These are phyloP conservation scores for Agaricus blazei DNA, from an alignment of 768 basidiomycete species.

Conservation along the genomic window DNA sequence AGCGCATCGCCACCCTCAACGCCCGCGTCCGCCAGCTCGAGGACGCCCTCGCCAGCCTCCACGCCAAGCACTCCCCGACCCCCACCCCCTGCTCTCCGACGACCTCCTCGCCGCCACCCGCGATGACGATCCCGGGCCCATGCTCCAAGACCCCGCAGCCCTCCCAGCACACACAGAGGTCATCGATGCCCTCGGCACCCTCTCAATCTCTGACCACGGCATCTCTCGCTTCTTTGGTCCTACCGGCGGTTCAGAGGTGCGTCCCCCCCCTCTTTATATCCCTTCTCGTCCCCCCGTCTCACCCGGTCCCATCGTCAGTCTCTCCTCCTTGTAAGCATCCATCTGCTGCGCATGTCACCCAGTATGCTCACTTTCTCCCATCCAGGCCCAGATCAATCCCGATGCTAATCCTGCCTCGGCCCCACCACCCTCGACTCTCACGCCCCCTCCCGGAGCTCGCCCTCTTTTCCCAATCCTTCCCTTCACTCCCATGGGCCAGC, in stretches of 20 bases:
- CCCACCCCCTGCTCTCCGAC: constrained; percentile 56
- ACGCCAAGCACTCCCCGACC: constrained; percentile 46
- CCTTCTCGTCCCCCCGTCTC: neutral
- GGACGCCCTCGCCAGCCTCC: constrained; percentile 50
- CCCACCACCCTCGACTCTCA: constrained; percentile 22
- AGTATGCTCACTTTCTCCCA: constrained; percentile 14
- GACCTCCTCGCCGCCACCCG: constrained; percentile 37
- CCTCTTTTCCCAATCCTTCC: constrained; percentile 57
- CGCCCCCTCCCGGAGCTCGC: constrained; percentile 23
- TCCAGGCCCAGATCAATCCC: constrained; percentile 5
- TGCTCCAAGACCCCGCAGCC: constrained; percentile 11
- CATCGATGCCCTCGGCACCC: constrained; percentile 54
- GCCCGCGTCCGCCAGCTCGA: constrained; percentile 55
- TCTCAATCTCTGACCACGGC: constrained; percentile 56
- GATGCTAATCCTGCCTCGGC: constrained; percentile 13
- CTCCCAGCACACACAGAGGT: constrained; percentile 36
- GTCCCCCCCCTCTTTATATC: constrained; percentile 19
- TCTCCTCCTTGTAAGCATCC: constrained; percentile 19
- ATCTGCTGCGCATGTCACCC: neutral
- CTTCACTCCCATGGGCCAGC: constrained; percentile 53
- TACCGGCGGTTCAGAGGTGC: constrained; percentile 63
- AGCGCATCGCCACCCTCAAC: constrained; percentile 46
- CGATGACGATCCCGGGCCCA: constrained; percentile 23
- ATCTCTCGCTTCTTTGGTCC: constrained; percentile 63
- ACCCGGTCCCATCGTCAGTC: constrained; percentile 14